Conservation (phyloP, 768 basidiomycete species). For the Leccinum barrowsii region DNA sequence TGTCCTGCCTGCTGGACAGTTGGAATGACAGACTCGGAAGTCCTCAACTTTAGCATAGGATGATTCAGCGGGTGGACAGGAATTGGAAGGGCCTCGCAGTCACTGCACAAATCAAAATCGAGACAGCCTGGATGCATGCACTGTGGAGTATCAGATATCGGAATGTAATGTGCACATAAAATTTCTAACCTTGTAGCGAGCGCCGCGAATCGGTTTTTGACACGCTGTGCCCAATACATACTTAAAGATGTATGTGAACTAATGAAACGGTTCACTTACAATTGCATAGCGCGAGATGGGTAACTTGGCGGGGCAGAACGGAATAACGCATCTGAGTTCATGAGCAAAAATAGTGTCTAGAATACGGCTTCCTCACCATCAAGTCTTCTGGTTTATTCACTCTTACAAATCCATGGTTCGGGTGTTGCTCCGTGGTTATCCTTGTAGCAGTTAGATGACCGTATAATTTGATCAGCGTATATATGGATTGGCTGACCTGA, state of each 20-base stretch:
- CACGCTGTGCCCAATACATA: constrained; percentile 37
- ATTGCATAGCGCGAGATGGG: constrained; percentile 62
- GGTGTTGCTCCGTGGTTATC: constrained; percentile 73
- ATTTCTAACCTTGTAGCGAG: constrained; percentile 65
- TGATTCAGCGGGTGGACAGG: constrained; percentile 69
- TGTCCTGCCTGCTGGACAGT: constrained; percentile 18
- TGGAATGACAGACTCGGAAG: constrained; percentile 46
- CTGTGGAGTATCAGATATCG: constrained; percentile 33
- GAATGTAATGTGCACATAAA: neutral
- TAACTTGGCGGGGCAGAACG: constrained; percentile 42
- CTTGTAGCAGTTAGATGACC: constrained; percentile 29
- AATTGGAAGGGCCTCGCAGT: constrained; percentile 79
- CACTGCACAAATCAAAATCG: constrained; percentile 77
- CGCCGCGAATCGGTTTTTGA: constrained; percentile 48
- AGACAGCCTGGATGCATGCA: constrained; percentile 77
- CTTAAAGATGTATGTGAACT: neutral
- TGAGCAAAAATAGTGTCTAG: neutral
- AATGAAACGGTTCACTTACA: constrained; percentile 24
- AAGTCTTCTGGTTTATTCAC: constrained; percentile 51
- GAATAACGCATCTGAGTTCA: constrained; percentile 30
- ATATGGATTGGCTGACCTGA: constrained; percentile 40
- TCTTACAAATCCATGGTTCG: constrained; percentile 68
- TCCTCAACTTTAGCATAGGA: constrained; percentile 71
- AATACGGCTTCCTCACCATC: constrained; percentile 43
- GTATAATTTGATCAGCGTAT: neutral